A percentile compares a stretch with the other conserved stretches of the same genome.
These are phyloP conservation scores for Ogataea naganishii DNA, from an alignment of 805 yeast genomes.

Conservation along the genomic window DNA sequence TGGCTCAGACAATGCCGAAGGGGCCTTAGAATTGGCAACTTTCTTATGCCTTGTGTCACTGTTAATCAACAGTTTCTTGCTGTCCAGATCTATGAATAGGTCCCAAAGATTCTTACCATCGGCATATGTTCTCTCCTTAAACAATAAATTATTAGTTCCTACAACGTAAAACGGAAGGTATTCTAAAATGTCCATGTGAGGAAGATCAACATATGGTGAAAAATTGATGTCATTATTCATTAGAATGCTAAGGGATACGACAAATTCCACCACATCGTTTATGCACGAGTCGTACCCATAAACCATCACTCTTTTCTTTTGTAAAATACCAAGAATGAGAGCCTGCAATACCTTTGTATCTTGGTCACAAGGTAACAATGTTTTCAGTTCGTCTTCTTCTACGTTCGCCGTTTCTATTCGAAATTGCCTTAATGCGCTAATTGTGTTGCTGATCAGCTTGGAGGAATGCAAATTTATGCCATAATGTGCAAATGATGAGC, in stretches of 20 bases:
- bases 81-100: slow-evolving; percentile 50
- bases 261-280: slow-evolving; percentile 37
- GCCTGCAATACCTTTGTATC: slow-evolving; percentile 36
- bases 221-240: slow-evolving; percentile 27
- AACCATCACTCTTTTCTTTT: slow-evolving; percentile 34
- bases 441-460: not conserved
- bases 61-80: slow-evolving; percentile 29
- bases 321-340: slow-evolving; percentile 37
- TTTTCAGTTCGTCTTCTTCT: not conserved
- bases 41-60: slow-evolving; percentile 7
- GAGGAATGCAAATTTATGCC: slow-evolving; percentile 18
- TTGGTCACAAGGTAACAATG: slow-evolving; percentile 6
- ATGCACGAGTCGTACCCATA: slow-evolving; percentile 34
- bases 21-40: slow-evolving; percentile 8
- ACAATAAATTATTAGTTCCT: slow-evolving; percentile 63
- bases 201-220: slow-evolving; percentile 51
- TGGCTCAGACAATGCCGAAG: too few relatives aligned
- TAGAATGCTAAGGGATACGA: slow-evolving; percentile 31
- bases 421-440: not conserved
- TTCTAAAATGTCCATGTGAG: slow-evolving; percentile 41
- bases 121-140: slow-evolving; percentile 35
- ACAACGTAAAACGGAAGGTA: slow-evolving; percentile 37
- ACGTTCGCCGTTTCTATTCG: not conserved
- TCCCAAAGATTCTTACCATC: slow-evolving; percentile 41
- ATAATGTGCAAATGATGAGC: slow-evolving; percentile 17